These are phyloP conservation scores for Arthrobotrys megalospora DNA, from an alignment of 2,329 filamentous ascomycete species.

Conservation along the genomic window DNA sequence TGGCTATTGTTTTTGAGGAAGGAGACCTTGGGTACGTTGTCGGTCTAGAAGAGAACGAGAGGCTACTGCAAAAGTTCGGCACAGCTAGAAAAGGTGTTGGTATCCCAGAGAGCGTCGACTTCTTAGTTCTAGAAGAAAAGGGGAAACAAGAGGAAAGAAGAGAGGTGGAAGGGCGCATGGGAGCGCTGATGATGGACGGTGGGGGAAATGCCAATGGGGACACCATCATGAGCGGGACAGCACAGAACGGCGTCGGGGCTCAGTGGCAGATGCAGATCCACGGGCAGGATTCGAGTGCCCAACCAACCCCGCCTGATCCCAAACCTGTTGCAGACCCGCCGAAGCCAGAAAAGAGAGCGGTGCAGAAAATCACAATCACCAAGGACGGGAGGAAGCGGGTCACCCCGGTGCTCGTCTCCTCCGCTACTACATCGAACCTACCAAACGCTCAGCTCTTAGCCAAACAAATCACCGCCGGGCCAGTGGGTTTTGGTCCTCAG, in stretches of 20 bases:
- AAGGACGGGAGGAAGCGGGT: slow-evolving; percentile 98
- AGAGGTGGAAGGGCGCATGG: slow-evolving; percentile 94
- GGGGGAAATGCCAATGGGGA: slow-evolving; percentile 76
- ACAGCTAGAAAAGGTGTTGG: slow-evolving; percentile 88
- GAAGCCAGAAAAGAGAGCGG: slow-evolving; percentile 69
- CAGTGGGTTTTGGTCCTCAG: slow-evolving; percentile 72
- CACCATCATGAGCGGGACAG: slow-evolving; percentile 71
- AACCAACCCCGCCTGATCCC: slow-evolving; percentile 26
- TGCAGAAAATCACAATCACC: slow-evolving; percentile 89
- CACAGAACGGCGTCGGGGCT: slow-evolving; percentile 66
- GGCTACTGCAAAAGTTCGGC: slow-evolving; percentile 91
- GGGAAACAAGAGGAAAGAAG: slow-evolving; percentile 92
- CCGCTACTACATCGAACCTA: slow-evolving; percentile 66
- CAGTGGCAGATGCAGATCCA: slow-evolving; percentile 65
- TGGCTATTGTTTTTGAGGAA: slow-evolving; percentile 84
- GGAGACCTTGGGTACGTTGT: slow-evolving; percentile 93
- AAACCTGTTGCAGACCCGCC: slow-evolving; percentile 32
- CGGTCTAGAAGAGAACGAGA: slow-evolving; percentile 88
- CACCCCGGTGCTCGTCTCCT: slow-evolving; percentile 89
- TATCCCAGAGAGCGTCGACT: slow-evolving; percentile 92
- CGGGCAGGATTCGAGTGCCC: slow-evolving; percentile 50
- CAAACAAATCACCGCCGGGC: slow-evolving; percentile 62
- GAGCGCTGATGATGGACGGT: slow-evolving; percentile 82
- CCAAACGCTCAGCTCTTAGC: slow-evolving; percentile 64
- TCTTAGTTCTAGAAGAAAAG: slow-evolving; percentile 86